phyloP scores from a whole-genome alignment of 164 flowering plant genomes.

The Taxillus chinensis region DNA sequence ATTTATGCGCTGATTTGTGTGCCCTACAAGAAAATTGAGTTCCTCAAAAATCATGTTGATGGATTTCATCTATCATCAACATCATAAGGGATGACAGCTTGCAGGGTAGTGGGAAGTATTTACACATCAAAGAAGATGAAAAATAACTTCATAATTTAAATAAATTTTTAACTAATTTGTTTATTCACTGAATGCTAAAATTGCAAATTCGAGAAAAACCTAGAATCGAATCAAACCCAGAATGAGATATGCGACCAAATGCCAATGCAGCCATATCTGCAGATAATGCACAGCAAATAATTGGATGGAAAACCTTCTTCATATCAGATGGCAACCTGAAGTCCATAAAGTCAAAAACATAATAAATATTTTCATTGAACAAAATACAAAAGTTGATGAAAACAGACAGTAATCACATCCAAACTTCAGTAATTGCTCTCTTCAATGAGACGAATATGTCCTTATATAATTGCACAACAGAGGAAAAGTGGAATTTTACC shows the following conservation, averaged over 20 bases:
- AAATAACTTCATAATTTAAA: too few species aligned
- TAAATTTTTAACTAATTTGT: too few species aligned
- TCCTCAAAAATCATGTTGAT: too few species aligned
- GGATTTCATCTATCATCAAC: too few species aligned
- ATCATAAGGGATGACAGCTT: too few species aligned
- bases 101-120: too few species aligned
- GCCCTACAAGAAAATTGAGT: too few species aligned
- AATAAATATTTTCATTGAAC: not conserved
- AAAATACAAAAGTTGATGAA: too few species aligned
- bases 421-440: too few species aligned
- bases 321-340: constrained; percentile 64
- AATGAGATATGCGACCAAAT: constrained; percentile 58
- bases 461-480: not conserved
- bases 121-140: too few species aligned
- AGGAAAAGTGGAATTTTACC: constrained; percentile 36
- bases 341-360: constrained; percentile 5
- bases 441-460: not conserved
- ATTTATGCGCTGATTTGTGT: too few species aligned
- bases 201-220: constrained; percentile 30
- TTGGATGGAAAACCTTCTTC: constrained; percentile 86
- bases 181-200: not conserved
- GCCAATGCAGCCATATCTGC: constrained; percentile 80
- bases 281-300: constrained; percentile 73
- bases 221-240: constrained; percentile 74
- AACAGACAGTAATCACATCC: too few species aligned